A percentile compares a stretch with the other conserved stretches of the same genome.
Evolutionary conservation across 2,329 filamentous ascomycete species (phyloP).

Genomic region (Cladosporium sphaerospermum): DNA sequence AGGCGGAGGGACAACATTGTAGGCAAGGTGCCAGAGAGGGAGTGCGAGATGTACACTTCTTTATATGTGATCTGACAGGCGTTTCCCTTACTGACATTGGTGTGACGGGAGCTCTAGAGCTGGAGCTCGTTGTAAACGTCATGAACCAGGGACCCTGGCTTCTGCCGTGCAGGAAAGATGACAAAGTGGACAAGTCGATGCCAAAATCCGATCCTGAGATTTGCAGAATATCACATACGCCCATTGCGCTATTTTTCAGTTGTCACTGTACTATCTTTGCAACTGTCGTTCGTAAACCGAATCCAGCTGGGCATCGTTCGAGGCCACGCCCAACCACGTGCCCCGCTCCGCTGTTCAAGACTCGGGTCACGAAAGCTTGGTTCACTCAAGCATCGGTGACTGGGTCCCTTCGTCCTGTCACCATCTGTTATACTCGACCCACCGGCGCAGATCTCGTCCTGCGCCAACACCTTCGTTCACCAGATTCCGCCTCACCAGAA

Average conservation of each 20-base stretch:
- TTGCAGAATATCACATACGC: too few species aligned
- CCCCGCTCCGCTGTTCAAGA: too few species aligned
- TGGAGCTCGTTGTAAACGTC: neutral
- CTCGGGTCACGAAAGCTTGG: neutral
- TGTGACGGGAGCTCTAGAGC: neutral
- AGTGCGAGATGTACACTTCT: neutral
- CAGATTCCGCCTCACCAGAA: neutral
- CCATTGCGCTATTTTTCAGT: too few species aligned
- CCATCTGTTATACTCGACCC: neutral
- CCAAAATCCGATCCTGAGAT: too few species aligned
- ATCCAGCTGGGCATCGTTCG: too few species aligned
- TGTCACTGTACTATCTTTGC: too few species aligned
- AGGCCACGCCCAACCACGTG: too few species aligned
- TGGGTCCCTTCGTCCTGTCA: too few species aligned
- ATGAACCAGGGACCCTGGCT: conserved; percentile 3
- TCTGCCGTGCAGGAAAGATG: neutral
- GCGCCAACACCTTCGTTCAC: neutral
- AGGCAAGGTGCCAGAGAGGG: neutral
- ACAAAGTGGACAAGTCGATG: too few species aligned
- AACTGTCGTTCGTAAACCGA: too few species aligned
- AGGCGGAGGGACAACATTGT: neutral
- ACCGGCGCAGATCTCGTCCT: neutral
- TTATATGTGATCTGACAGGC: neutral
- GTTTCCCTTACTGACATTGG: neutral
- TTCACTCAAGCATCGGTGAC: neutral